Evolutionary conservation across 768 basidiomycete species (phyloP), one percentile per base, ranked within the genome.

Genomic region (Rhodocollybia butyracea): DNA sequence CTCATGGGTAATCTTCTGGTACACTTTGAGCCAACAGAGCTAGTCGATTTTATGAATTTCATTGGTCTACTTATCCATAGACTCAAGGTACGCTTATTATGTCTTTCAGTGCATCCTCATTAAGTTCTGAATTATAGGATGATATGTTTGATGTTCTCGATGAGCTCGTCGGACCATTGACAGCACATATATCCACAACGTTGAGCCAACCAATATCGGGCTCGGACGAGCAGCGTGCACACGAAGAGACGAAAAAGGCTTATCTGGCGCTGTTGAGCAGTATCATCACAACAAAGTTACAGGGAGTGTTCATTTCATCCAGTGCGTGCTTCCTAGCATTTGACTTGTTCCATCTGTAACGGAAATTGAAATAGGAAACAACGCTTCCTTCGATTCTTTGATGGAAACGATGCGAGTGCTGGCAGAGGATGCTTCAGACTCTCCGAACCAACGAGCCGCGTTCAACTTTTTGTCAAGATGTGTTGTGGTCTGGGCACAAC

Each of bases 31-130:
- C 88, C 94, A 1, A 82, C 88, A 6, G 97, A 99, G 69, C 75
- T 99, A 55, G 86, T 89, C 27, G 97, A 99, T 66, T 96, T 98
- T 64, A 88, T 98, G 80, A 89, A 88, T 64, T 98, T 99, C 75
- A 89, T 99, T 53, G 89, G 89, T 6, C 76, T 97, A 8, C 75
- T 98, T 51, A 87, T 95, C 51, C 93, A 96, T 68, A 91, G 91
- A 66, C 81, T 98, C 53, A 91, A 93, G 78, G 95, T 94, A 57
- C 40, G 43, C 7, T 6, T 45, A 13, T 15, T 29, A 2, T 5
- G 21, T 17, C 12, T 17, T 2, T 45, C n/a, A 17, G 2, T 13
- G n/a, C 42, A n/a, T 30, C 5, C 11, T 41, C 2, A 42, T 24
- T 31, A 8, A 46, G 27, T 46, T 29, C 15, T 1, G 1, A 5